A percentile compares a stretch with the other conserved stretches of the same genome.
Conservation (phyloP, 2,329 filamentous ascomycete species). For the Fusarium sublunatum region DNA sequence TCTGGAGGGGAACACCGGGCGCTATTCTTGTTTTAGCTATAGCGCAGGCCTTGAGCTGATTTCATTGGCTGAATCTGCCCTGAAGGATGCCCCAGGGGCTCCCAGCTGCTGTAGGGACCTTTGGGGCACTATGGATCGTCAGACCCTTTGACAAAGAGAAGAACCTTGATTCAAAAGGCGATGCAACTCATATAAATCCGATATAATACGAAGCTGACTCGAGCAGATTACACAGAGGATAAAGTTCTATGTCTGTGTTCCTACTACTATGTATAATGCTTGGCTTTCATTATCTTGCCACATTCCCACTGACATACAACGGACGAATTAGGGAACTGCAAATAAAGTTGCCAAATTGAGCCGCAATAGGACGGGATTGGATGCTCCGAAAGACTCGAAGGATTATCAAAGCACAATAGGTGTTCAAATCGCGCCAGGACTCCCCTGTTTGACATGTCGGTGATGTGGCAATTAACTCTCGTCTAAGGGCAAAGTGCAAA, state of each 20-base stretch:
- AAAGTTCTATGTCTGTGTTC: neutral
- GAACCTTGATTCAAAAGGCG: conserved; percentile 1
- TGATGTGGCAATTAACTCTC: conserved; percentile 33
- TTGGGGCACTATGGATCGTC: conserved; percentile 15
- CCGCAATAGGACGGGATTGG: conserved; percentile 27
- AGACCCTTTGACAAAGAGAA: conserved; percentile 4
- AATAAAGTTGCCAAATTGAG: conserved; percentile 34
- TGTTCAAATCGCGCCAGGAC: neutral
- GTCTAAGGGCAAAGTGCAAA: conserved; percentile 13
- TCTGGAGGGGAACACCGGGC: conserved; percentile 14
- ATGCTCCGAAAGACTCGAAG: conserved; percentile 28
- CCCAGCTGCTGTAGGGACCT: conserved; percentile 32
- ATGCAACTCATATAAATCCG: conserved; percentile 8
- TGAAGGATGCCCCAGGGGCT: conserved; percentile 35
- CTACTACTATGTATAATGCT: neutral
- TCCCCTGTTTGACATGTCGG: conserved; percentile 8
- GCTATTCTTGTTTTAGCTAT: conserved; percentile 19
- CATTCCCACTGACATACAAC: conserved; percentile 1
- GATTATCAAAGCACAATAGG: neutral
- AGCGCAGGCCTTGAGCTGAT: neutral
- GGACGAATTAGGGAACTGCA: conserved; percentile 22
- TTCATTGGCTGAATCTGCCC: conserved; percentile 29
- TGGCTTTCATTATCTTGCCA: neutral
- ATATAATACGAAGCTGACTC: neutral
- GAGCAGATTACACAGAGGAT: neutral